Evolutionary conservation across 2,329 filamentous ascomycete genomes (phyloP).

Genomic region (Sarocladium kiliense): DNA sequence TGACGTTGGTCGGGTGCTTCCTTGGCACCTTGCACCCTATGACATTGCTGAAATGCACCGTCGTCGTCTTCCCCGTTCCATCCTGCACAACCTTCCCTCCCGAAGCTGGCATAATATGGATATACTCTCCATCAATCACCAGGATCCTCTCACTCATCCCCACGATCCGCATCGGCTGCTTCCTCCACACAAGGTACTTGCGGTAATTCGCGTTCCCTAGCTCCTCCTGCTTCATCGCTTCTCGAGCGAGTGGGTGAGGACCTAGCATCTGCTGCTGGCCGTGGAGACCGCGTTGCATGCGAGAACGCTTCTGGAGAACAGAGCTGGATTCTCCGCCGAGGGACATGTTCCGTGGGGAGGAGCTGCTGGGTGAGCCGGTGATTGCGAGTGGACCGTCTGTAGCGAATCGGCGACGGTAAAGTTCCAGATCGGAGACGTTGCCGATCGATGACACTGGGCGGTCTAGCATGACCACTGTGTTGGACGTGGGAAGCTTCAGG

Average conservation of each 20-base stretch:
- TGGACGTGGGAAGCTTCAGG: slow-evolving; percentile 69
- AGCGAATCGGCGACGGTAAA: slow-evolving; percentile 69
- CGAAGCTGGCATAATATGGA: slow-evolving; percentile 74
- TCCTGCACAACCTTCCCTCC: slow-evolving; percentile 62
- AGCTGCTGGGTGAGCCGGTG: slow-evolving; percentile 62
- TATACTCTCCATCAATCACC: slow-evolving; percentile 79
- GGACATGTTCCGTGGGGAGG: slow-evolving; percentile 61
- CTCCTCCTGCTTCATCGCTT: slow-evolving; percentile 55
- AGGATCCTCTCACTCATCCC: slow-evolving; percentile 70
- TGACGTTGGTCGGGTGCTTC: slow-evolving; percentile 75
- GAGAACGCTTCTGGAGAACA: slow-evolving; percentile 9
- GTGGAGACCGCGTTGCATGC: slow-evolving; percentile 10
- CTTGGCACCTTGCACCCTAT: slow-evolving; percentile 77
- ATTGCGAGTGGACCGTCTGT: slow-evolving; percentile 68
- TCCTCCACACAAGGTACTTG: slow-evolving; percentile 74
- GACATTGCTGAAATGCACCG: slow-evolving; percentile 76
- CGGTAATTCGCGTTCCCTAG: slow-evolving; percentile 58
- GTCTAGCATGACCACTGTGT: slow-evolving; percentile 70
- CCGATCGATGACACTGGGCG: slow-evolving; percentile 75
- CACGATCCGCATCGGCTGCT: slow-evolving; percentile 77
- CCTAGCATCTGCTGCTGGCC: slow-evolving; percentile 45
- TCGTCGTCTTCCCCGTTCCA: slow-evolving; percentile 65
- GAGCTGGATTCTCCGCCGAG: slow-evolving; percentile 36
- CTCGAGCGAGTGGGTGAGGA: slow-evolving; percentile 62
- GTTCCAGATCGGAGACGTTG: slow-evolving; percentile 68